Evolutionary conservation across 768 basidiomycete species (phyloP), one percentile per base, ranked within the genome.

Genomic region (Pleurotus platypus): DNA sequence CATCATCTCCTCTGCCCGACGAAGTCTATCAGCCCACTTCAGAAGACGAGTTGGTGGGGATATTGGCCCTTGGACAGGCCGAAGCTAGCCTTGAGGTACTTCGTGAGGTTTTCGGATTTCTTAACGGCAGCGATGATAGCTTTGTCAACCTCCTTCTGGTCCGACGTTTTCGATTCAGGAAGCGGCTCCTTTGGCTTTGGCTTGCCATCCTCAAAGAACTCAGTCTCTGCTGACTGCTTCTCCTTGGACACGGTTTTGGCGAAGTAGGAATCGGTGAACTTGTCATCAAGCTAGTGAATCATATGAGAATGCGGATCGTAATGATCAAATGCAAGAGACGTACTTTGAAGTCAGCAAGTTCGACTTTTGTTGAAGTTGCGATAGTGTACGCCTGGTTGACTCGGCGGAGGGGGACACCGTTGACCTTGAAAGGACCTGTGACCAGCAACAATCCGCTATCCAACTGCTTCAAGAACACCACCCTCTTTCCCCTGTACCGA

Each of bases 311-410:
- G 43, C 46, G 48, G 56, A 16, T 27, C 59, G 35, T 18, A 16
- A 53, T 30, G 40, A 13, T 18, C 47, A 37, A 56, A 55, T 60
- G 46, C 24, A 38, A 40, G 57, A 37, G 22, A 78, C 83, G 61
- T 66, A 93, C 94, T 78, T 83, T 83, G 71, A 91, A 77, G 57
- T 77, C 81, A 24, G 77, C 81, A 57, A 98, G 72, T 62, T 96
- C 90, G 64, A 98, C 75, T 77, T 88, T 93, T 64, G 97, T 98
- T 57, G 94, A 94, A 58, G 97, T 99, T 58, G 96, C 93, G 68
- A 99, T 98, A 61, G 95, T 94, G 72, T 99, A 99, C 56, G 97
- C 94, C 80, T 98, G 96, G 81, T 94, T 96, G 59, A 99, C 94
- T 73, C 97, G 86, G 73, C 95, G 85, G 72, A 99, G 83, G 65